Base-by-base conservation (phyloP, 768 basidiomycete species). In the Amanita thiersii region DNA sequence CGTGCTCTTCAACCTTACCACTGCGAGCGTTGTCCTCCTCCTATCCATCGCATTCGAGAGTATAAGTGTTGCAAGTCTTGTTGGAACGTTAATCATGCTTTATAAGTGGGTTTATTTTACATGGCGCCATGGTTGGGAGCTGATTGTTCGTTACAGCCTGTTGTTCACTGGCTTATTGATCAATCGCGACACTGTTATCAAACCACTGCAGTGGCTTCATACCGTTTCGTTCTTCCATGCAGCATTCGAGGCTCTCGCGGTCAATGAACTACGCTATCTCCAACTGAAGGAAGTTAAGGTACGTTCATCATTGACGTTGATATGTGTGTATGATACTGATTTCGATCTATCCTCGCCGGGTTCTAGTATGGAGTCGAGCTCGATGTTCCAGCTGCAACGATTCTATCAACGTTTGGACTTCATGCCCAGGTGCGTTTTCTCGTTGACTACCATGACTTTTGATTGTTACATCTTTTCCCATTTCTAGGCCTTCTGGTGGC, bases 181-280 rank as follows among this genome's bases (percentile, higher is more conserved):
- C 64, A 99, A 98, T 62, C 81, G 91, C 36, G 86, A 92, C 46
- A 83, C 84, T 19, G 77, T 97, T 9, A 70, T 77, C 0, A 69
- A 72, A 0, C 70, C 66, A 26, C 66, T 96, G 37, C 79, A 75
- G 44, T 96, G 90, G 87, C 64, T 99, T 45, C 86, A 92, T 56
- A 91, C 85, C 0, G 55, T 88, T 4, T 96, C 92, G 4, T 98
- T 98, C 73, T 99, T 96, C 81, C 96, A 99, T 64, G 94, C 96
- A 17, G 96, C 89, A 0, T 98, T 92, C 51, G 96, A 99, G 63
- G 93, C 88, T 1, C 73, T 99, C 28, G 81, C 93, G n/a, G 96
- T 99, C 44, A 99, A 98, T 57, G 96, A 99, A 60, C 68, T 99
- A 44, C 72, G 93, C 37, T 97, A 96, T 62, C 65, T 98, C 20